phyloP scores from a whole-genome alignment of 208 protist genomes.

The Leishmania major region DNA sequence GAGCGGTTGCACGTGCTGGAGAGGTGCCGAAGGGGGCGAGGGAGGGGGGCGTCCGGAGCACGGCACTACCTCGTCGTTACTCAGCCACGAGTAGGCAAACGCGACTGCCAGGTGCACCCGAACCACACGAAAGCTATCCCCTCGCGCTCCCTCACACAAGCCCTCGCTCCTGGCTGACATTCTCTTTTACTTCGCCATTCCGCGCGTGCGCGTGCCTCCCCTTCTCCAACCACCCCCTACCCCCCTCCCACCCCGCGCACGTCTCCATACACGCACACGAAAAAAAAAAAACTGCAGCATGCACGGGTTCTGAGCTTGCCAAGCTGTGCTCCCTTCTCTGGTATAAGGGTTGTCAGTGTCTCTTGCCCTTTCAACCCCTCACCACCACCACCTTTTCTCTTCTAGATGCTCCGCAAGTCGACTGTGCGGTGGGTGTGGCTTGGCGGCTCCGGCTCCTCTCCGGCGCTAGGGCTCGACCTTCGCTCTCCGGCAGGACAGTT shows the following conservation, averaged over 20 bases:
- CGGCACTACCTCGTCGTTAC: neutral
- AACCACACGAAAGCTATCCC: neutral
- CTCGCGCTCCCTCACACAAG: neutral
- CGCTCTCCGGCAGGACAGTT: constrained; percentile 56
- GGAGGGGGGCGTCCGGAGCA: neutral
- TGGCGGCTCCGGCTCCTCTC: constrained; percentile 53
- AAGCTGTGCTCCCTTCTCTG: neutral
- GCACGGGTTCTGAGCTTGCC: neutral
- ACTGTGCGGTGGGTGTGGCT: constrained; percentile 53
- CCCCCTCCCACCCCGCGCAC: neutral
- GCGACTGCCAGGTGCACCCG: neutral
- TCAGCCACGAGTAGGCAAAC: neutral
- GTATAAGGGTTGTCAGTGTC: neutral
- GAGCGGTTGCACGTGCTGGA: neutral
- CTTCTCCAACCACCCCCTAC: neutral
- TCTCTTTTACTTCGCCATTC: neutral
- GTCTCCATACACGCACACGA: neutral
- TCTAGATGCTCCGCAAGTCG: constrained; percentile 45
- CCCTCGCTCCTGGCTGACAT: neutral
- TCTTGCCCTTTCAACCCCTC: neutral
- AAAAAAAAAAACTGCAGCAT: neutral
- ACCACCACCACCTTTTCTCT: neutral
- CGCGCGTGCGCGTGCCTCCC: neutral
- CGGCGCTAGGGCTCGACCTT: constrained; percentile 66
- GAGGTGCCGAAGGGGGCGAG: neutral